Evolutionary conservation across 495 filamentous ascomycete genomes (phyloP), one percentile per base, ranked within the genome.

Genomic region (Copromyces sp.): DNA sequence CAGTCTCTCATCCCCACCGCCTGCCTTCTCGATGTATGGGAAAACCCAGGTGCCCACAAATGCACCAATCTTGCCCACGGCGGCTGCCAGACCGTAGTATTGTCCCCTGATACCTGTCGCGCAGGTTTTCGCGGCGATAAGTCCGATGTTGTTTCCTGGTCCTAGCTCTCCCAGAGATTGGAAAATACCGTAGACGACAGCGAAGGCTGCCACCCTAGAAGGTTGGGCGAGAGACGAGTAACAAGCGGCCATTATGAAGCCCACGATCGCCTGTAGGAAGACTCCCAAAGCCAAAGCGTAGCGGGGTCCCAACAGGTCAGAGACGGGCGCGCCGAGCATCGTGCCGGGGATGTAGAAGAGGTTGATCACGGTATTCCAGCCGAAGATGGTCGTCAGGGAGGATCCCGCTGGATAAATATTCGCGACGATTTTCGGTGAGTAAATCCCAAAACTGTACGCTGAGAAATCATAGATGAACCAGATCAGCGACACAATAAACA

Each of bases 391-490:
- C 79, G 91, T 93, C 37, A 96, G 80, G 7, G 90, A 86, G 4
- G 87, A 84, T 12, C 73, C 73, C 4, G 85, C 17, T 40, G 76
- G 86, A 17, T 90, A 84, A 70, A 97, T 90, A 75, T 91, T 90
- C 20, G 78, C 73, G 20, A 97, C 77, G 82, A 93, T 94, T 8
- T 87, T 82, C 9, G 89, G 89, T 0, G 90, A 91, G 81, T 94
- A 95, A 74, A 94, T 92, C 70, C 87, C 83, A 82, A 95, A 95
- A 14, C 90, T 89, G 79, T 95, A 97, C 29, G 89, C 81, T 0
- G 89, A 91, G 76, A 95, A 95, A 72, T 97, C 92, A 78, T 97
- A 97, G 75, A 96, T 87, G 81, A 96, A 97, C 94, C 94, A 98
- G 79, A 98, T 94, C 35, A 91, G 73, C 71, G 87, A 90, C 65